Evolutionary conservation across 176 grass and related monocot genomes (phyloP).

Genomic region (Musa beccarii): DNA sequence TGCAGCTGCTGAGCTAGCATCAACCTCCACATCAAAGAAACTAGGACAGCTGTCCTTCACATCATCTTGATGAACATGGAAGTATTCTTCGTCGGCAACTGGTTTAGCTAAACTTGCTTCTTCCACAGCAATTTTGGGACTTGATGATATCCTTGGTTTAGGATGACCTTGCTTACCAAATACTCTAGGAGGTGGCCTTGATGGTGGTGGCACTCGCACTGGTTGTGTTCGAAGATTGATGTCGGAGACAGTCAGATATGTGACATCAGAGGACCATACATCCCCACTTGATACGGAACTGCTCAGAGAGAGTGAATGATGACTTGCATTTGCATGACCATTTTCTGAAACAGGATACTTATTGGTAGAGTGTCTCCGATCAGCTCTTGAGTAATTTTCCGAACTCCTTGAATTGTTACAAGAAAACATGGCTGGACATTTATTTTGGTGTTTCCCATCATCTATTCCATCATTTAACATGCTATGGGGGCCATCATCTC

Average conservation of each 20-base stretch:
- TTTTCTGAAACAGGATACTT: constrained; percentile 24
- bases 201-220: constrained; percentile 42
- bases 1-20: constrained; percentile 58
- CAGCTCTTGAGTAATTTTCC: constrained; percentile 19
- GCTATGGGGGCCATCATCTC: constrained; percentile 18
- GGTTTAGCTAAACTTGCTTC: constrained; percentile 7
- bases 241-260: constrained; percentile 51
- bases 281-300: constrained; percentile 52
- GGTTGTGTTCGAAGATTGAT: constrained; percentile 41
- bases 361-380: constrained; percentile 21
- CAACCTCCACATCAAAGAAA: constrained; percentile 46
- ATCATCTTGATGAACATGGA: constrained; percentile 8
- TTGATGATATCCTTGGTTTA: constrained; percentile 15
- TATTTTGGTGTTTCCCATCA: constrained; percentile 29
- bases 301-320: constrained; percentile 27
- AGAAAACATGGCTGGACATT: constrained; percentile 13
- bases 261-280: constrained; percentile 29
- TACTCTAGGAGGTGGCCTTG: constrained; percentile 42
- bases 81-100: neutral
- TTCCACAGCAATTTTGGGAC: constrained; percentile 14
- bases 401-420: constrained; percentile 21
- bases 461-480: constrained; percentile 18
- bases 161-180: constrained; percentile 30
- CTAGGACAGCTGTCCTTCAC: constrained; percentile 22
- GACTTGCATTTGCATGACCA: constrained; percentile 30